These are phyloP conservation scores for Pisolithus thermaeus DNA, from an alignment of 1,284 basidiomycete species.

Conservation along the genomic window DNA sequence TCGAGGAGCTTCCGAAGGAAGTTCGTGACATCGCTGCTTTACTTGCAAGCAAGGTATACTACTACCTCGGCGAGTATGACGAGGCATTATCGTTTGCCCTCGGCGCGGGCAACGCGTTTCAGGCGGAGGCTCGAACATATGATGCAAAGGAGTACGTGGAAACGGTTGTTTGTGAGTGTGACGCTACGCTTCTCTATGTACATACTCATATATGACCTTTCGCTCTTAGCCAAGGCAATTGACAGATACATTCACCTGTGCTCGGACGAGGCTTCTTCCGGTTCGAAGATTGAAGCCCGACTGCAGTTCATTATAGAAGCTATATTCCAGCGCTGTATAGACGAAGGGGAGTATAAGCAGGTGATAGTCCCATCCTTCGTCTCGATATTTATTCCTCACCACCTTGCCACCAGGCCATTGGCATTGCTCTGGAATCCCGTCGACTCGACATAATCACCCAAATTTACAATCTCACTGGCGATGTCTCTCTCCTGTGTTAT, in stretches of 20 bases:
- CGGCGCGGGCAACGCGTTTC: constrained; percentile 82
- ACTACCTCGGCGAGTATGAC: constrained; percentile 89
- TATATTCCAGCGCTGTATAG: constrained; percentile 79
- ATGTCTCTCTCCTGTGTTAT: constrained; percentile 79
- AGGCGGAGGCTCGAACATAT: constrained; percentile 57
- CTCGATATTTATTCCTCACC: constrained; percentile 7
- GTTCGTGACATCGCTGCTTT: constrained; percentile 80
- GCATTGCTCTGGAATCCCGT: constrained; percentile 86
- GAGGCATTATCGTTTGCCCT: constrained; percentile 92
- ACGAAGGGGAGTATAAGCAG: constrained; percentile 85
- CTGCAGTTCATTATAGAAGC: constrained; percentile 81
- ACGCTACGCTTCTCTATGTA: background rate
- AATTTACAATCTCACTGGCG: constrained; percentile 67
- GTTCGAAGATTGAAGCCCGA: constrained; percentile 67
- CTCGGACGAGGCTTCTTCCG: constrained; percentile 40
- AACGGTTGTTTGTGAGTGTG: constrained; percentile 81
- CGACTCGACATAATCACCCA: constrained; percentile 80
- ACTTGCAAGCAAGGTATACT: constrained; percentile 93
- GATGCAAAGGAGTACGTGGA: constrained; percentile 85
- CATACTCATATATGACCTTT: constrained; percentile 5
- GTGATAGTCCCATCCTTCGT: constrained; percentile 37
- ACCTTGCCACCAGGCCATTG: constrained; percentile 63
- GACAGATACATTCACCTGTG: constrained; percentile 79
- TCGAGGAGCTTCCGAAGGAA: constrained; percentile 63
- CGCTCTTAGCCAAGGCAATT: constrained; percentile 77